Conservation (phyloP, 306 rosid genomes). For the Malus fusca region DNA sequence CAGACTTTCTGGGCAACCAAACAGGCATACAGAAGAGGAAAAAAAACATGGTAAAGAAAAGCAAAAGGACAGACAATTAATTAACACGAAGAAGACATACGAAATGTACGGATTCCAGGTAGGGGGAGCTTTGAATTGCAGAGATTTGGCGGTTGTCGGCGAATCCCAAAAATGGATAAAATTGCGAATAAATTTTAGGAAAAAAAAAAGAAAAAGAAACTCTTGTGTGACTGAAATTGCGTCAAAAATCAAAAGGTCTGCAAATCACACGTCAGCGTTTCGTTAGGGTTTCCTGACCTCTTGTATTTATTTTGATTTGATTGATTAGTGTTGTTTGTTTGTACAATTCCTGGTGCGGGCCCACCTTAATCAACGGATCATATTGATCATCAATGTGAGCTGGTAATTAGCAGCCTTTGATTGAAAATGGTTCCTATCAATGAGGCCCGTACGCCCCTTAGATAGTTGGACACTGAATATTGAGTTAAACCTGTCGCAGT, state of each 20-base stretch:
- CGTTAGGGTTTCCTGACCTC: conserved; percentile 1
- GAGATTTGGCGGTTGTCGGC: conserved; percentile 18
- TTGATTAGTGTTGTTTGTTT: neutral
- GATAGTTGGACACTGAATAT: too few relatives aligned
- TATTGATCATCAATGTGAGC: neutral
- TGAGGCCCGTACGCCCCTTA: neutral
- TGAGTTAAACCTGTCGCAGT: too few relatives aligned
- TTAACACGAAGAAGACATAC: neutral
- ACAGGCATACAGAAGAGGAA: neutral
- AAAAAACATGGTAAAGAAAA: neutral
- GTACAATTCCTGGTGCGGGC: neutral
- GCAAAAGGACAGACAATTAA: neutral
- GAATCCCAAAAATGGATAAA: conserved; percentile 10
- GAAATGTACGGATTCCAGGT: neutral
- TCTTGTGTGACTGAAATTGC: neutral
- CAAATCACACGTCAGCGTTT: neutral
- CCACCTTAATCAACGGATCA: neutral
- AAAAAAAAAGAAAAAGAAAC: too few relatives aligned
- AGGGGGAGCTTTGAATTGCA: neutral
- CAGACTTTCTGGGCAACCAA: neutral
- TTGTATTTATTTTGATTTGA: neutral
- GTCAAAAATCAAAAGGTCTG: neutral
- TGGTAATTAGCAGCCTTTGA: neutral
- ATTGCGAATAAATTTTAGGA: neutral
- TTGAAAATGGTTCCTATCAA: neutral